Percentiles rank a stretch among this genome's conserved stretches.
Conservation (phyloP, 2,329 filamentous ascomycete genomes). For the Neonectria sp. region DNA sequence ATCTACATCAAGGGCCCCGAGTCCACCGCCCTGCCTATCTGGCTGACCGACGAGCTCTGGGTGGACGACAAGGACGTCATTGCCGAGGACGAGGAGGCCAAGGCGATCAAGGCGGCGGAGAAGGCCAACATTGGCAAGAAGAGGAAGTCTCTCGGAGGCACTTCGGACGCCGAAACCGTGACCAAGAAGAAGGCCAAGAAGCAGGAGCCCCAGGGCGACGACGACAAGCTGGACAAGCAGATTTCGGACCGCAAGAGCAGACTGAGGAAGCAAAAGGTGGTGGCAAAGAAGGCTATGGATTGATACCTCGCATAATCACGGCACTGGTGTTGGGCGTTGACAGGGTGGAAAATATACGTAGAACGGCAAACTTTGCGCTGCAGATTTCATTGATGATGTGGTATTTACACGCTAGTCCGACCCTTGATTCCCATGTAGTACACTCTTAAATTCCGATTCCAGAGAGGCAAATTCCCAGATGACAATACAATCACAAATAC, state of each 20-base stretch:
- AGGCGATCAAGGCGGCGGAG: slow-evolving; percentile 57
- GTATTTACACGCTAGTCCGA: slow-evolving; percentile 39
- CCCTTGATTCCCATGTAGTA: slow-evolving; percentile 25
- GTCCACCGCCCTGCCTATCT: slow-evolving; percentile 93
- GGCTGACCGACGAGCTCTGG: slow-evolving; percentile 95
- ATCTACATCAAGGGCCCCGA: slow-evolving; percentile 93
- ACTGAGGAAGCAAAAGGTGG: slow-evolving; percentile 72
- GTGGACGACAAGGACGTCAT: slow-evolving; percentile 82
- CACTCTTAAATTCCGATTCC: slow-evolving; percentile 18
- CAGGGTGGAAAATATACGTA: slow-evolving; percentile 42
- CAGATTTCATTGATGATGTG: slow-evolving; percentile 34
- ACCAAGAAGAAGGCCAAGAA: slow-evolving; percentile 58
- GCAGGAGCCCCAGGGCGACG: slow-evolving; percentile 61
- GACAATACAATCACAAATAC: slow-evolving; percentile 26
- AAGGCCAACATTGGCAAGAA: slow-evolving; percentile 77
- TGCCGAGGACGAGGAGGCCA: slow-evolving; percentile 69
- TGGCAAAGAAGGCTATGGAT: slow-evolving; percentile 67
- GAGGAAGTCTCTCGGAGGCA: slow-evolving; percentile 65
- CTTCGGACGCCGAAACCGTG: slow-evolving; percentile 57
- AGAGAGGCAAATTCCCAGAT: slow-evolving; percentile 17
- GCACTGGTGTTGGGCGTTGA: slow-evolving; percentile 55
- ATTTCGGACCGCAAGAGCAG: slow-evolving; percentile 72
- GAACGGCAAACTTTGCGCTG: slow-evolving; percentile 41
- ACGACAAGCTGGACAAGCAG: slow-evolving; percentile 70
- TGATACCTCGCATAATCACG: slow-evolving; percentile 51